Evolutionary conservation across 2,329 filamentous ascomycete genomes (phyloP), one percentile per base, ranked within the genome.

Genomic region (Phyllosticta citribraziliensis): DNA sequence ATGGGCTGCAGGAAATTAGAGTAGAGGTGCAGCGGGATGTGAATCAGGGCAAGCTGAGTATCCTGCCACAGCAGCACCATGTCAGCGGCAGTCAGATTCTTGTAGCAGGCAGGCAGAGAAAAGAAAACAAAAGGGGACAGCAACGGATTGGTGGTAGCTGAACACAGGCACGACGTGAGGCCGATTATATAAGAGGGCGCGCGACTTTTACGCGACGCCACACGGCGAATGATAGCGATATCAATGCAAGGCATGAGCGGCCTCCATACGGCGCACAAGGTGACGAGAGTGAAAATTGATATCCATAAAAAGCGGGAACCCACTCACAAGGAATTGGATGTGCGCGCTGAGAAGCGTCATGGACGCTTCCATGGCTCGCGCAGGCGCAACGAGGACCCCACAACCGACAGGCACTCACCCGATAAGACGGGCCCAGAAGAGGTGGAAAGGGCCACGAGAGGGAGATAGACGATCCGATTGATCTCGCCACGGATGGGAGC

Each of bases 21-120:
- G 74, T 96, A 86, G 55, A 94, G 81, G 60, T 86, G 79, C 64
- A 95, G 78, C 1, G 93, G 92, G 62, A 97, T 92, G 73, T 97
- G 92, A 69, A 97, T 91, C 63, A 99, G 81, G 69, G 87, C 91
- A 68, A 96, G 85, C 65, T 86, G 87, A 66, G 91, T 91, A 69
- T 96, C 88, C 94, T 97, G 77, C 47, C 67, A 68, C 61, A 66
- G 64, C 63, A 70, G 66, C 72, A 77, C 72, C 66, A 61, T 68
- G 70, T 73, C 66, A 74, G 70, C 64, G 65, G 54, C 24, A 68
- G 27, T 12, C 12, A 55, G 24, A 12, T n/a, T 27, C 22, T 27
- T 33, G 24, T 55, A 19, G 27, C n/a, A 55, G n/a, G 54, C 24
- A 35, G n/a, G 22, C 24, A 35, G 22, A 10, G 33, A 10, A 55